These are phyloP conservation scores for Ambrosia trifida DNA, from an alignment of 129 eudicot genomes.

Conservation along the genomic window DNA sequence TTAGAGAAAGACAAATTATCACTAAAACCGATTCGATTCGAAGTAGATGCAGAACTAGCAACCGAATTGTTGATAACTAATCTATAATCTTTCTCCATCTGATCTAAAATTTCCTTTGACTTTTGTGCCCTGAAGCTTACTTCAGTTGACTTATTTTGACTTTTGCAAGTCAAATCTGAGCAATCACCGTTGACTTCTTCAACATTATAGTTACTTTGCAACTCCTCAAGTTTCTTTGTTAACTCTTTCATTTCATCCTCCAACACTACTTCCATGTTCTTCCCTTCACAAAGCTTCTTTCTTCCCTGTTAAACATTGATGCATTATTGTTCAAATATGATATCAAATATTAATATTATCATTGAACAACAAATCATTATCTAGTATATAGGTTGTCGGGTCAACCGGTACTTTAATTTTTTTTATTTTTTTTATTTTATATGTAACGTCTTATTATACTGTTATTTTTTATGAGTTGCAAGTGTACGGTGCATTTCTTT, in stretches of 20 bases:
- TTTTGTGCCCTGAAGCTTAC: constrained; percentile 31
- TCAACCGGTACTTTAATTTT: too few species aligned
- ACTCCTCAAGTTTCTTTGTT: constrained; percentile 58
- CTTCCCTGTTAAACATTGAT: constrained; percentile 50
- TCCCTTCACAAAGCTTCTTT: constrained; percentile 71
- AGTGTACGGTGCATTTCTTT: too few species aligned
- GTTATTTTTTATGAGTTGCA: too few species aligned
- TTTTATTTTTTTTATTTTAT: too few species aligned
- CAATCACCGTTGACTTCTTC: constrained; percentile 37
- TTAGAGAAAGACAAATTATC: constrained; percentile 44
- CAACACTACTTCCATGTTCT: constrained; percentile 57
- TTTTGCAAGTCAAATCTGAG: constrained; percentile 31
- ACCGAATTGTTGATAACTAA: constrained; percentile 54
- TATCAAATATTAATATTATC: neutral
- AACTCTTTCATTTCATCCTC: constrained; percentile 81
- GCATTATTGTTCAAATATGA: constrained; percentile 3
- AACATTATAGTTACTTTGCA: constrained; percentile 46
- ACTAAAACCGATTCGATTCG: constrained; percentile 49
- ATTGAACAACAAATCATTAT: neutral
- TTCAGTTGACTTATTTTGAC: constrained; percentile 38
- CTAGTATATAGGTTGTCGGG: too few species aligned
- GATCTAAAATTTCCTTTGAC: constrained; percentile 61
- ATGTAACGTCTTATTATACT: too few species aligned
- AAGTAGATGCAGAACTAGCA: constrained; percentile 60
- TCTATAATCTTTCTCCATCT: constrained; percentile 61